Base-by-base conservation (phyloP, 257 asterid genomes). In the Solanum gandarillasii region DNA sequence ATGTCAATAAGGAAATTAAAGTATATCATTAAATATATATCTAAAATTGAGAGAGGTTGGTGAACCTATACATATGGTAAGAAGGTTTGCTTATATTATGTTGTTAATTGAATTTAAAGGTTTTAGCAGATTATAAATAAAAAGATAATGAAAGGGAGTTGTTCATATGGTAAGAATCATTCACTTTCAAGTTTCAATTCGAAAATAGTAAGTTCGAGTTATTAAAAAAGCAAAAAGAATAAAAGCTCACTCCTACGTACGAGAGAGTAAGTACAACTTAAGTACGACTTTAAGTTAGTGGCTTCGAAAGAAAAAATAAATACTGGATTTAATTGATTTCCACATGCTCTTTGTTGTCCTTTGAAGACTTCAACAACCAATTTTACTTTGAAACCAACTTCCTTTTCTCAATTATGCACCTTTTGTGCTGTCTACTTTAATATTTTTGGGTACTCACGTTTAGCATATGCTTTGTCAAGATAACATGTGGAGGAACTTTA, bases 361-460 rank as follows among this genome's bases (percentile, higher is more conserved):
- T 73, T 9, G 46, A 34, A 27, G 85, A 46, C 67, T 79, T 43
- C 34, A 35, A 75, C 83, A 23, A 36, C 83, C 83, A 75, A 75
- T 36, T 75, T 29, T 75, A 75, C 83, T 74, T 34, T 35, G 21
- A 74, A 74, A 36, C 20, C 5, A 74, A 20, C 16, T 36, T 25
- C 41, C 2, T 35, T 5, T 73, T 73, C 48, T 74, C 48, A 55
- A 55, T 55, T 36, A 74, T 73, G 82, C 48, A 73, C 48, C 32
- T 74, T 74, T 74, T 25, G 52, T 74, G 11, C 6, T 35, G 48
- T 35, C 18, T 73, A 35, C 3, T 32, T 72, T 73, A 72, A 73
- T 97, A 95, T 58, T 93, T 43, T 94, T 11, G 95, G 92, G 36
- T 94, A 96, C 62, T 95, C 96, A 76, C 97, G 12, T 31, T 16